These are phyloP conservation scores for Gossypium arboreum DNA, from an alignment of 345 rosid genomes.

Conservation along the genomic window DNA sequence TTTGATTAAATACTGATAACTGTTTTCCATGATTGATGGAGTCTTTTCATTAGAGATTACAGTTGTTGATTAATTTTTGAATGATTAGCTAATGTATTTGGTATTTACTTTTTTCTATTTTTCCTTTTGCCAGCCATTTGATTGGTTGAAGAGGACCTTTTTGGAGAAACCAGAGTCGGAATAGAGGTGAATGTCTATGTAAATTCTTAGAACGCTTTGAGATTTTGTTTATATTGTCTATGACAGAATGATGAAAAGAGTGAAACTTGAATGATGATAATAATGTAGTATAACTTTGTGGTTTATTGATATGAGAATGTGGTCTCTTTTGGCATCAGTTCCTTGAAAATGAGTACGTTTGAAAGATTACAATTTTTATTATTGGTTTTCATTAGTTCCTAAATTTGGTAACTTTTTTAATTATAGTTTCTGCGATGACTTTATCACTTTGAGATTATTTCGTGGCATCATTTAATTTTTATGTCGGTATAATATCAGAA, in stretches of 20 bases:
- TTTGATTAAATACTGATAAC: neutral
- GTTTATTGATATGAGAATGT: neutral
- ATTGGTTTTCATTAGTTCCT: too few relatives aligned
- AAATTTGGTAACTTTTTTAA: too few relatives aligned
- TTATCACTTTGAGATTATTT: too few relatives aligned
- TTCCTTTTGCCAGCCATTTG: constrained; percentile 57
- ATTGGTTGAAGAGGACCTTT: constrained; percentile 85
- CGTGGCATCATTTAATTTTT: too few relatives aligned
- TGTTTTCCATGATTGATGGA: neutral
- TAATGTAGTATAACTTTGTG: constrained; percentile 15
- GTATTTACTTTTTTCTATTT: neutral
- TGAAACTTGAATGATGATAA: constrained; percentile 28
- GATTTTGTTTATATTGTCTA: too few relatives aligned
- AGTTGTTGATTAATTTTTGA: neutral
- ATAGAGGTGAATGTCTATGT: constrained; percentile 12
- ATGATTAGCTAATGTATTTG: neutral
- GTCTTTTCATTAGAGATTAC: too few relatives aligned
- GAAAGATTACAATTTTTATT: too few relatives aligned
- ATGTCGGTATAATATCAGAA: too few relatives aligned
- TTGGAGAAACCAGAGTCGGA: constrained; percentile 43
- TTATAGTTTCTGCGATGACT: too few relatives aligned
- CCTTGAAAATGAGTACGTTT: neutral
- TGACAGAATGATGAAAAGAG: too few relatives aligned
- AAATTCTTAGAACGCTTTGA: neutral
- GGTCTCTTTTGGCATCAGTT: neutral